A percentile compares a stretch with the other conserved stretches of the same genome.
These are phyloP conservation scores for Colletotrichum simmondsii DNA, from an alignment of 2,329 filamentous ascomycete species.

Conservation along the genomic window DNA sequence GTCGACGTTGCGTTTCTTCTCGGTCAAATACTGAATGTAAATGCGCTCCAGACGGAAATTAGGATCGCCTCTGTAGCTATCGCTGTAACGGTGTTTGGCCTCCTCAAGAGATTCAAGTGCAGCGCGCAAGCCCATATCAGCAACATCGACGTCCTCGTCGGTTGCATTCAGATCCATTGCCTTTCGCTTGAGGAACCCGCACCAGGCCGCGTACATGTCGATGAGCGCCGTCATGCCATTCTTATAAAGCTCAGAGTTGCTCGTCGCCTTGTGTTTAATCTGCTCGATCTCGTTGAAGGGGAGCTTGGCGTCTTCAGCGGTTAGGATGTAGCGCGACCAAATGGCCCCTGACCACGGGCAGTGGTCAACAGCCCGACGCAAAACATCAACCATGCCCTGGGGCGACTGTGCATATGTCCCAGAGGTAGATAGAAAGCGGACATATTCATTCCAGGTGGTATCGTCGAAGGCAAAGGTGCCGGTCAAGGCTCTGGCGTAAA, in stretches of 20 bases:
- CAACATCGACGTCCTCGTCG: slow-evolving; percentile 88
- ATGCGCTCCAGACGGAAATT: slow-evolving; percentile 91
- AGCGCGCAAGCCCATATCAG: slow-evolving; percentile 87
- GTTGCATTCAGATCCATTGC: slow-evolving; percentile 79
- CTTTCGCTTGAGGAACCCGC: slow-evolving; percentile 87
- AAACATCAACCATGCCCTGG: slow-evolving; percentile 71
- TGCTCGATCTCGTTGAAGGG: slow-evolving; percentile 84
- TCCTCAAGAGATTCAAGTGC: slow-evolving; percentile 89
- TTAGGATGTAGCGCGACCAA: slow-evolving; percentile 90
- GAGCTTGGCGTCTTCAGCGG: slow-evolving; percentile 81
- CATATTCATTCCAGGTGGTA: slow-evolving; percentile 83
- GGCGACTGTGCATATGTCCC: slow-evolving; percentile 50
- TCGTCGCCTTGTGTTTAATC: slow-evolving; percentile 93
- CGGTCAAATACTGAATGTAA: slow-evolving; percentile 89
- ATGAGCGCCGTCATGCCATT: slow-evolving; percentile 89
- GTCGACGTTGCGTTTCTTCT: slow-evolving; percentile 81
- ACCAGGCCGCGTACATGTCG: slow-evolving; percentile 94
- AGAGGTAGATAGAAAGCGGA: slow-evolving; percentile 75
- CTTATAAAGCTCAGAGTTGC: slow-evolving; percentile 84
- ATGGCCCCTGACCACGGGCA: slow-evolving; percentile 93
- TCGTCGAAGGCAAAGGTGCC: slow-evolving; percentile 78
- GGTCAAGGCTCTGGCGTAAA: slow-evolving; percentile 83
- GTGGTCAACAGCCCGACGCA: slow-evolving; percentile 86
- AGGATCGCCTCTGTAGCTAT: slow-evolving; percentile 85
- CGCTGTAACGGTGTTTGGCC: slow-evolving; percentile 78